Evolutionary conservation across 306 rosid genomes (phyloP).

Genomic region (Casuarina equisetifolia): DNA sequence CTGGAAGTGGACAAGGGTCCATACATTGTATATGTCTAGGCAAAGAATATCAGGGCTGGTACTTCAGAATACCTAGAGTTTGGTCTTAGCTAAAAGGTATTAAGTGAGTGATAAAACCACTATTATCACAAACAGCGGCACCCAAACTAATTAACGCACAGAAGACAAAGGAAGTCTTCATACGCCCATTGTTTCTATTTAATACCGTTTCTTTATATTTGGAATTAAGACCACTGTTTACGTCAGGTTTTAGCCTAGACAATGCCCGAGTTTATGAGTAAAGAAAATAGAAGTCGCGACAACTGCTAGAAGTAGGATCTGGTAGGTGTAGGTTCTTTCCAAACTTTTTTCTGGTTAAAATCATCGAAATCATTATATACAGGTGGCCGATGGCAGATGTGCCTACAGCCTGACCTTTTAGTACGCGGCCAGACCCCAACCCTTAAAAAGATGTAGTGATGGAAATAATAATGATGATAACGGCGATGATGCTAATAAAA

Average conservation of each 20-base stretch:
- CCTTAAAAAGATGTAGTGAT: neutral
- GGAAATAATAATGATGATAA: neutral
- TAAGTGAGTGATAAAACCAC: neutral
- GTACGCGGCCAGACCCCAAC: neutral
- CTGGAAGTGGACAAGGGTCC: constrained; percentile 29
- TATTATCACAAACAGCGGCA: neutral
- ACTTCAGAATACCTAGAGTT: neutral
- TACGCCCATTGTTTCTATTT: neutral
- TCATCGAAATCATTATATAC: neutral
- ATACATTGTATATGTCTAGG: neutral
- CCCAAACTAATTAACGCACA: no score
- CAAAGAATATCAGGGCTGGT: constrained; percentile 4
- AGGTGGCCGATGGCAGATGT: neutral
- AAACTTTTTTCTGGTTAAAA: neutral
- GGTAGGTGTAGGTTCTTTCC: neutral
- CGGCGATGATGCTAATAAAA: no score
- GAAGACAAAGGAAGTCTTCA: no score
- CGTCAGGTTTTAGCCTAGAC: no score
- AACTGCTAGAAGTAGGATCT: neutral
- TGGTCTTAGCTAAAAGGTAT: neutral
- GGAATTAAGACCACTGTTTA: no score
- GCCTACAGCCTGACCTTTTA: neutral
- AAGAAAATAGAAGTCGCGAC: neutral
- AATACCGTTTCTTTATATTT: neutral
- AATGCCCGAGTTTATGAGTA: neutral